Conservation (phyloP, 2,329 filamentous ascomycete species). For the Aspergillus felis region DNA sequence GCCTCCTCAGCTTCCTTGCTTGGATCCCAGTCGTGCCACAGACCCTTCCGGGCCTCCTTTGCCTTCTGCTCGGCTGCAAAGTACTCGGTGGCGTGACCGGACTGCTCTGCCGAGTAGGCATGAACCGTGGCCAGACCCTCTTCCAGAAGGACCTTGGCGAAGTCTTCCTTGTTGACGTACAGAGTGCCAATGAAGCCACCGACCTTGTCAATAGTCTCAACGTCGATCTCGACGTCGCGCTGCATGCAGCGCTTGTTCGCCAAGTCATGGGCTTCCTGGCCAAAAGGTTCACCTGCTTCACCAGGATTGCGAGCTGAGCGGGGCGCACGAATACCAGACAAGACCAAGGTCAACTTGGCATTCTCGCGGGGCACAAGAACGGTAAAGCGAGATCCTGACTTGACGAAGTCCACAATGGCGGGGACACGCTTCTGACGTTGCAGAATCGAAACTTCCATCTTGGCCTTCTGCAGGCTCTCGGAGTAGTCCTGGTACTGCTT, state of each 20-base stretch:
- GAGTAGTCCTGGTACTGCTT: conserved; percentile 87
- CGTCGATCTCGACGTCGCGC: conserved; percentile 92
- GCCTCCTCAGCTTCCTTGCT: conserved; percentile 70
- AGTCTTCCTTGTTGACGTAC: conserved; percentile 91
- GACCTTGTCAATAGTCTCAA: conserved; percentile 91
- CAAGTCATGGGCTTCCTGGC: conserved; percentile 89
- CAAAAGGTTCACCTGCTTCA: conserved; percentile 87
- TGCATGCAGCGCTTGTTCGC: conserved; percentile 86
- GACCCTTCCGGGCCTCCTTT: conserved; percentile 79
- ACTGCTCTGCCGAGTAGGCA: conserved; percentile 92
- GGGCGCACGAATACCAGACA: conserved; percentile 88
- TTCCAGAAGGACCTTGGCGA: conserved; percentile 87
- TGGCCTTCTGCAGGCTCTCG: conserved; percentile 89
- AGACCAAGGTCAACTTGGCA: conserved; percentile 89
- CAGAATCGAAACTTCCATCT: conserved; percentile 82
- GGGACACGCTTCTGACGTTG: conserved; percentile 90
- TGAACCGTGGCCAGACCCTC: conserved; percentile 92
- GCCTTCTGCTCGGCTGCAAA: conserved; percentile 83
- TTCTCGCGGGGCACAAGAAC: conserved; percentile 88
- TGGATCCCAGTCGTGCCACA: conserved; percentile 95
- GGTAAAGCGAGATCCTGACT: conserved; percentile 92
- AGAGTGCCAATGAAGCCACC: conserved; percentile 95
- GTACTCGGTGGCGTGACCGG: conserved; percentile 81
- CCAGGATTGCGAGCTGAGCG: conserved; percentile 75
- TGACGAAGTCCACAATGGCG: conserved; percentile 93